Conservation (phyloP, 2,329 filamentous ascomycete genomes). For the Aspergillus texensis region DNA sequence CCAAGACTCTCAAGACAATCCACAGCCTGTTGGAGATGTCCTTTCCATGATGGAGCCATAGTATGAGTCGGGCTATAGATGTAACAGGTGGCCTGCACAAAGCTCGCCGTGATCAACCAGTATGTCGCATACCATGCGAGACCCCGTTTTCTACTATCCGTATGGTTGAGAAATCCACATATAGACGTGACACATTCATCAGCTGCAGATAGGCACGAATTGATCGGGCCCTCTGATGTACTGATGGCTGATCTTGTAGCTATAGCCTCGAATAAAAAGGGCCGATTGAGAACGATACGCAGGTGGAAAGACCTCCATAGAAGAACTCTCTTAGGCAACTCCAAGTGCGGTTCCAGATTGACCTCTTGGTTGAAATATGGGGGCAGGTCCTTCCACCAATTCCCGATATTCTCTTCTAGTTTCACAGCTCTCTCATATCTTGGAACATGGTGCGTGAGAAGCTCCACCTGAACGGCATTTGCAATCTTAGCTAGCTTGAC, state of each 20-base stretch:
- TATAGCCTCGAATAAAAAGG: slow-evolving; percentile 24
- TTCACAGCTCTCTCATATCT: slow-evolving; percentile 18
- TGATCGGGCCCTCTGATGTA: slow-evolving; percentile 16
- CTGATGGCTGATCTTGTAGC: slow-evolving; percentile 18
- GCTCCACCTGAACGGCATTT: slow-evolving; percentile 24
- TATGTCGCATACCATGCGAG: slow-evolving; percentile 27
- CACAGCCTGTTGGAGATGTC: slow-evolving; percentile 20
- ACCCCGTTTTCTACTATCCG: slow-evolving; percentile 19
- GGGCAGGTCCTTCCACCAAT: slow-evolving; percentile 21
- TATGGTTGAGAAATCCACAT: slow-evolving; percentile 22
- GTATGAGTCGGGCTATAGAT: slow-evolving; percentile 22
- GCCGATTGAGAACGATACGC: slow-evolving; percentile 26
- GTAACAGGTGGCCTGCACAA: slow-evolving; percentile 27
- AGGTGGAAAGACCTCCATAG: slow-evolving; percentile 27
- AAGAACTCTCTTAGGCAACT: slow-evolving; percentile 22
- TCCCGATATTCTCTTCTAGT: slow-evolving; percentile 19
- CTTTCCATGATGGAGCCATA: slow-evolving; percentile 17
- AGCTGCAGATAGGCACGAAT: slow-evolving; percentile 22
- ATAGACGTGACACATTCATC: slow-evolving; percentile 26
- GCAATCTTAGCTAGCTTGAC: slow-evolving; percentile 25
- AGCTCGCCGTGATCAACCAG: slow-evolving; percentile 27
- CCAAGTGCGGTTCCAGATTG: slow-evolving; percentile 18
- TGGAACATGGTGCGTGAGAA: slow-evolving; percentile 23
- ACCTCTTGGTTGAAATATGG: slow-evolving; percentile 14
- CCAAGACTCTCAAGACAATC: slow-evolving; percentile 22